phyloP scores from a whole-genome alignment of 202 grass and related monocot species.

The Carex arenaria region DNA sequence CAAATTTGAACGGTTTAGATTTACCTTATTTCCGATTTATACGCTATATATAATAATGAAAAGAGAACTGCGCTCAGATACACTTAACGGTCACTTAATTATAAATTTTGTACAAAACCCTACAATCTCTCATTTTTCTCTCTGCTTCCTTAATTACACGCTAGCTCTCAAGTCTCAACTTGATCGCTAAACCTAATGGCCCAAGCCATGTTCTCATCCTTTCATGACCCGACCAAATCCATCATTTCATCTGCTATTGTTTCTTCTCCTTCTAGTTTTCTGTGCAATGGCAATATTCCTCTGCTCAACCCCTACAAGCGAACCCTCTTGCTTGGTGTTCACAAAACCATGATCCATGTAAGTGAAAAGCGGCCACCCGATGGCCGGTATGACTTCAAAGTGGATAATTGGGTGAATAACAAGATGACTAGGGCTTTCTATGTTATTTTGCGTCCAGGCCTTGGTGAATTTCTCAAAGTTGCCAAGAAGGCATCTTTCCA shows the following conservation, averaged over 20 bases:
- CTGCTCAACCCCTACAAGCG: background rate
- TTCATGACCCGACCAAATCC: background rate
- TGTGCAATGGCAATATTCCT: background rate
- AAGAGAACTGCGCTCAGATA: too few species aligned
- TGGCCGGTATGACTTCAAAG: background rate
- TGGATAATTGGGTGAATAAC: background rate
- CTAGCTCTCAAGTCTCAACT: too few species aligned
- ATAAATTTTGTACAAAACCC: too few species aligned
- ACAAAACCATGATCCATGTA: background rate
- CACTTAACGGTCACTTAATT: too few species aligned
- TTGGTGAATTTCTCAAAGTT: background rate
- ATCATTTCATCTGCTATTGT: background rate
- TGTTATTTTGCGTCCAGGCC: background rate
- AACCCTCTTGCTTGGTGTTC: background rate
- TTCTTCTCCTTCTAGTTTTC: background rate
- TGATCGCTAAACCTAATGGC: too few species aligned
- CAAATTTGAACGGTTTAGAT: too few species aligned
- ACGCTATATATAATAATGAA: too few species aligned
- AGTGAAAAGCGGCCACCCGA: background rate
- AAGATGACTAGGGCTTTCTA: background rate
- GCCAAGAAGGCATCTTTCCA: constrained; percentile 27
- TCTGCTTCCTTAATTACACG: too few species aligned
- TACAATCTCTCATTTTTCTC: too few species aligned
- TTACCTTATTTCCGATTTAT: too few species aligned
- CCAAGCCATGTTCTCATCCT: too few species aligned